Evolutionary conservation across 805 yeast genomes (phyloP).

Genomic region (Candida vaughaniae): DNA sequence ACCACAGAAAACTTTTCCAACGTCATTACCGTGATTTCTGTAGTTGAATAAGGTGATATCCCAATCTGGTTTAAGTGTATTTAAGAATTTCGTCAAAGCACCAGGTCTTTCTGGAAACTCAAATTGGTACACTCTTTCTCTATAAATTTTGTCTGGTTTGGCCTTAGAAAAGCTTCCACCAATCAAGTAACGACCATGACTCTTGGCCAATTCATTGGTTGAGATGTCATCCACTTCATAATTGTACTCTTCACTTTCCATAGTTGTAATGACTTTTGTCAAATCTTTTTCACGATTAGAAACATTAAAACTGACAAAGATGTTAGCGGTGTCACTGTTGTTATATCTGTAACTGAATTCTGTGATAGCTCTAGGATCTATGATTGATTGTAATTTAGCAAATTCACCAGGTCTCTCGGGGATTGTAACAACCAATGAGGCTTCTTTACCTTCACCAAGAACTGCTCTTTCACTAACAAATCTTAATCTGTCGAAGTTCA

Average conservation of each 20-base stretch:
- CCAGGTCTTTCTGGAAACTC: slow-evolving; percentile 99
- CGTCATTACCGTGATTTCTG: slow-evolving; percentile 94
- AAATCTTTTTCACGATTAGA: slow-evolving; percentile 74
- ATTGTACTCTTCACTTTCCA: slow-evolving; percentile 63
- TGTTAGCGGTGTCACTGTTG: slow-evolving; percentile 58
- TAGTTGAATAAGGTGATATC: slow-evolving; percentile 93
- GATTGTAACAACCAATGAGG: slow-evolving; percentile 82
- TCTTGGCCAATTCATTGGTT: slow-evolving; percentile 90
- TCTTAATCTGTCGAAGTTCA: slow-evolving; percentile 95
- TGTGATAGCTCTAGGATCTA: slow-evolving; percentile 87
- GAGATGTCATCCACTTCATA: slow-evolving; percentile 76
- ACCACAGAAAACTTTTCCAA: slow-evolving; percentile 91
- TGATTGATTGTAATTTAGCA: slow-evolving; percentile 66
- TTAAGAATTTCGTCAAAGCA: slow-evolving; percentile 79
- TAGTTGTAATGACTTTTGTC: slow-evolving; percentile 54
- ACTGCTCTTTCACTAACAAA: slow-evolving; percentile 97
- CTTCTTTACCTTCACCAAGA: slow-evolving; percentile 97
- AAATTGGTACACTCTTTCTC: slow-evolving; percentile 78
- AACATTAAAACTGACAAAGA: slow-evolving; percentile 86
- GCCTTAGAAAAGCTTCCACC: slow-evolving; percentile 57
- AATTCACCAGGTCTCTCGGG: slow-evolving; percentile 95
- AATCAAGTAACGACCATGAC: slow-evolving; percentile 93
- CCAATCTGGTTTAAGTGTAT: slow-evolving; percentile 74
- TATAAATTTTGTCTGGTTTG: slow-evolving; percentile 52
- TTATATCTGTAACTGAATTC: slow-evolving; percentile 89